Evolutionary conservation across 2,329 filamentous ascomycete genomes (phyloP), one percentile per base, ranked within the genome.

Genomic region (Xylariaceae sp.): DNA sequence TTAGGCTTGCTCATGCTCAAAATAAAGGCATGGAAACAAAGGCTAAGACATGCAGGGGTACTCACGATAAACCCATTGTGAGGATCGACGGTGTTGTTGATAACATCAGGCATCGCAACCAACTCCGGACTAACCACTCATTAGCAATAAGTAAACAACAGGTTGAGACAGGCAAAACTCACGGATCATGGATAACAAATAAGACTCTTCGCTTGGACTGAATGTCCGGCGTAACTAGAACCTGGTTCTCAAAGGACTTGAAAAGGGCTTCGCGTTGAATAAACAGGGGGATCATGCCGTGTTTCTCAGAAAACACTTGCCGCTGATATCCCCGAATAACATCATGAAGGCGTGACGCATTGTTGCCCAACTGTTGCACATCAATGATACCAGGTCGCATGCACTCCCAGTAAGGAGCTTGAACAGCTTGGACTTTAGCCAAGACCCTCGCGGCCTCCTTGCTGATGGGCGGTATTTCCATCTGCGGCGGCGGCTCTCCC

Each of bases 101-200:
- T 74, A 1, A 82, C 79, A 72, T 91, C 83, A 9, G 86, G 82
- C 62, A 88, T 81, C 5, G 83, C 88, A 62, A 88, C 77, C 9
- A 92, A 73, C 66, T 89, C 86, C 3, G 89, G 88, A n/a, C 88
- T 88, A 61, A 3, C 23, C 7, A 1, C 18, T 44, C 10, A 30
- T 62, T 58, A 61, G 61, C 35, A 41, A 51, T 4, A 39, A 17
- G 30, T 4, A 34, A n/a, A 2, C 11, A 7, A 7, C 4, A 7
- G 30, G 56, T 37, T 39, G 61, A 67, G 68, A 65, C 37, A 37
- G 11, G 2, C 1, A 2, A 45, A 37, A 80, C 88, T 80, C 75
- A 91, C 81, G 93, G 90, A 69, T 97, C 93, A 72, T 99, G 94
- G 58, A 99, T 88, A 52, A 97, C 88, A 9, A 99, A 78, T 10